Evolutionary conservation across 495 filamentous ascomycete genomes (phyloP).

Genomic region (Penicillium turbatum): DNA sequence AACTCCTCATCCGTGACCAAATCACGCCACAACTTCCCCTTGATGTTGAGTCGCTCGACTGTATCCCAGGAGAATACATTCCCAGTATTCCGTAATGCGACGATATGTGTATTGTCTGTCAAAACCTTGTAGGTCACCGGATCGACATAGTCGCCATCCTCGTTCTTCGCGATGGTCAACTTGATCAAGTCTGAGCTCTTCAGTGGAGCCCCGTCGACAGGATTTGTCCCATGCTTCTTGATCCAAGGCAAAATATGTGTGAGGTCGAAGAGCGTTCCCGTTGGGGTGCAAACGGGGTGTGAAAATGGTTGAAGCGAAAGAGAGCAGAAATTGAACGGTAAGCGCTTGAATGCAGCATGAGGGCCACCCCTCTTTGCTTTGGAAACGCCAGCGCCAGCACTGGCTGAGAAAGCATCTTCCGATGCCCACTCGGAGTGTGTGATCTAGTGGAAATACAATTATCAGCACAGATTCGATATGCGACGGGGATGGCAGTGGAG

Average conservation of each 20-base stretch:
- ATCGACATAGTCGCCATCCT: slow-evolving; percentile 87
- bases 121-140: slow-evolving; percentile 96
- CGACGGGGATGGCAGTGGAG: slow-evolving; percentile 3
- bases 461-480: slow-evolving; percentile 19
- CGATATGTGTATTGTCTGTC: slow-evolving; percentile 96
- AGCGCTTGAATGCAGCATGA: slow-evolving; percentile 70
- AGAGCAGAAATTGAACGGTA: slow-evolving; percentile 98
- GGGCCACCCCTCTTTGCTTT: slow-evolving; percentile 45
- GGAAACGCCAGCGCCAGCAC: slow-evolving; percentile 62
- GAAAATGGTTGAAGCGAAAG: slow-evolving; percentile 88
- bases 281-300: slow-evolving; percentile 75
- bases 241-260: slow-evolving; percentile 89
- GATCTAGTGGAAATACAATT: slow-evolving; percentile 49
- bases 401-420: slow-evolving; percentile 75
- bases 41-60: slow-evolving; percentile 90
- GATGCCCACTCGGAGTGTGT: slow-evolving; percentile 97
- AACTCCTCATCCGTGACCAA: slow-evolving; percentile 87
- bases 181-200: slow-evolving; percentile 81
- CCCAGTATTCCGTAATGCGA: slow-evolving; percentile 79
- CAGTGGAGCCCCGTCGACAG: slow-evolving; percentile 74
- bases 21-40: slow-evolving; percentile 94
- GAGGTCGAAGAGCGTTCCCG: slow-evolving; percentile 80
- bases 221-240: slow-evolving; percentile 86
- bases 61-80: slow-evolving; percentile 98
- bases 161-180: slow-evolving; percentile 88